Conservation (phyloP, 2,329 filamentous ascomycete genomes). For the Trichoderma sp. region DNA sequence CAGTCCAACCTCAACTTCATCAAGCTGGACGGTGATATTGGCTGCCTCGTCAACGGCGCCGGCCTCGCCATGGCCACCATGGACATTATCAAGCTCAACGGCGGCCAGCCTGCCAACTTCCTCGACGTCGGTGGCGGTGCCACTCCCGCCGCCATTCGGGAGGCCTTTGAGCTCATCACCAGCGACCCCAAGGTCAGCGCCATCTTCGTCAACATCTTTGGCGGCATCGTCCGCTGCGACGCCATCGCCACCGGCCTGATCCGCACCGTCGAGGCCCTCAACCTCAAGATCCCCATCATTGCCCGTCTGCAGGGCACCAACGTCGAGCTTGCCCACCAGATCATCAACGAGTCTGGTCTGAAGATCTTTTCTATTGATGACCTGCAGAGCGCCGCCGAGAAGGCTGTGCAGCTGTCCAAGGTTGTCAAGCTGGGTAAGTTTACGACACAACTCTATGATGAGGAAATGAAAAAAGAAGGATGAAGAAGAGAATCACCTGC, state of each 20-base stretch:
- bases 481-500: background rate
- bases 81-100: conserved; percentile 99
- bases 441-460: conserved; percentile 23
- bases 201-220: conserved; percentile 99
- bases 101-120: conserved; percentile 95
- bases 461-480: background rate
- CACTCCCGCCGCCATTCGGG: conserved; percentile 92
- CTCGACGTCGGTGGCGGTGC: conserved; percentile 97
- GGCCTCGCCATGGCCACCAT: conserved; percentile 99
- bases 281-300: conserved; percentile 95
- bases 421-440: conserved; percentile 93
- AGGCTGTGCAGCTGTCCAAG: conserved; percentile 98
- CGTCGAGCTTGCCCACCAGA: conserved; percentile 88
- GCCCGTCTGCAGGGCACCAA: conserved; percentile 97
- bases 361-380: conserved; percentile 99
- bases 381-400: conserved; percentile 94
- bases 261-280: conserved; percentile 89
- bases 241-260: conserved; percentile 95
- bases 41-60: conserved; percentile 97
- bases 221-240: conserved; percentile 96
- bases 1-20: conserved; percentile 98
- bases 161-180: conserved; percentile 98
- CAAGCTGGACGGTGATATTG: conserved; percentile 99
- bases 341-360: conserved; percentile 93
- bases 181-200: conserved; percentile 97